phyloP scores from a whole-genome alignment of 129 eudicot genomes.

The Tanacetum coccineum region DNA sequence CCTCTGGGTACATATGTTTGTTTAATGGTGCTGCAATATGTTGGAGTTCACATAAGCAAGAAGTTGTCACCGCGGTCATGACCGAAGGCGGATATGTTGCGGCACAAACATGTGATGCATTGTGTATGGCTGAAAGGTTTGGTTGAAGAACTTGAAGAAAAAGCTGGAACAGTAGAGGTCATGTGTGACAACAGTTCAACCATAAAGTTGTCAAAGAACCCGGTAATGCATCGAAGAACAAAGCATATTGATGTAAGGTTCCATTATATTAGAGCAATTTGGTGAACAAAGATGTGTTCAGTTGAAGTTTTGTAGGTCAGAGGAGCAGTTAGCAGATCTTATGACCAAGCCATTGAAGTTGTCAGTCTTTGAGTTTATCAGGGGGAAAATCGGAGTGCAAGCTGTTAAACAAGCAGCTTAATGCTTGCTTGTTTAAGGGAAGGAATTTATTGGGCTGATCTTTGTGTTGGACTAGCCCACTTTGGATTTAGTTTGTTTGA shows the following conservation, averaged over 20 bases:
- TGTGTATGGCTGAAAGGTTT: neutral
- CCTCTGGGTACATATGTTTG: too few species aligned
- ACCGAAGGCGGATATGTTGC: too few species aligned
- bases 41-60: too few species aligned
- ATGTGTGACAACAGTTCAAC: neutral
- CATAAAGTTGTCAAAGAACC: neutral
- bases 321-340: neutral
- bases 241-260: neutral
- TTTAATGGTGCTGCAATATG: too few species aligned
- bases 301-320: neutral
- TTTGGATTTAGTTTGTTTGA: too few species aligned
- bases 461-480: neutral
- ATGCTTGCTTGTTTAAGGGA: conserved; percentile 5
- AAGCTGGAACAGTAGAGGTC: neutral
- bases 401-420: conserved; percentile 12
- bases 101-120: too few species aligned
- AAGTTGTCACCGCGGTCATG: too few species aligned
- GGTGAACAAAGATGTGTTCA: neutral
- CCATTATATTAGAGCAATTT: neutral
- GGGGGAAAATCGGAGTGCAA: neutral
- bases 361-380: neutral
- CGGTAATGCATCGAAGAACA: neutral
- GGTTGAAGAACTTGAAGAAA: neutral
- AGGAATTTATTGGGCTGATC: conserved; percentile 6
- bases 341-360: neutral